Evolutionary conservation across 2,329 filamentous ascomycete genomes (phyloP).

Genomic region (Seiridium cupressi): DNA sequence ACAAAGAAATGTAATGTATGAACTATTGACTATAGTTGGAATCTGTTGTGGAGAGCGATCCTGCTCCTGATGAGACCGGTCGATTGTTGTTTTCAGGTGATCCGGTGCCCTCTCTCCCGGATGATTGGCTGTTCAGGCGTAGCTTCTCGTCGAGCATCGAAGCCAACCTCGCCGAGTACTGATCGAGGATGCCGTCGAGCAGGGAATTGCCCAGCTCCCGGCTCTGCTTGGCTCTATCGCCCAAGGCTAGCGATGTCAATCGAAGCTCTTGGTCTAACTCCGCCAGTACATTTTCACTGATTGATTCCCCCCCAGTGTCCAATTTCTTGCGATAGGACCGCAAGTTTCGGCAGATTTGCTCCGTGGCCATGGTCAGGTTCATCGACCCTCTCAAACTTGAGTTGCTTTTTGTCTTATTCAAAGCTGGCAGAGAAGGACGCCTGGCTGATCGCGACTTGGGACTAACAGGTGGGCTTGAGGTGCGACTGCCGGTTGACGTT

Average conservation of each 20-base stretch:
- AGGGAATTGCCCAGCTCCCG: constrained; percentile 55
- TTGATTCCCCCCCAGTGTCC: constrained; percentile 47
- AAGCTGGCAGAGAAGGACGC: constrained; percentile 53
- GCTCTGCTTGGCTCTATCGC: constrained; percentile 53
- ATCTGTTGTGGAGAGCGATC: constrained; percentile 14
- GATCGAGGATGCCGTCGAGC: constrained; percentile 65
- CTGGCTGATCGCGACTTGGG: constrained; percentile 47
- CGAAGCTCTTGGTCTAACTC: constrained; percentile 65
- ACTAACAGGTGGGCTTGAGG: constrained; percentile 45
- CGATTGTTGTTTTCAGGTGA: constrained; percentile 15
- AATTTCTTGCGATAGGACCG: constrained; percentile 64
- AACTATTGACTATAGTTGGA: constrained; percentile 1
- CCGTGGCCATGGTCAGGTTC: constrained; percentile 60
- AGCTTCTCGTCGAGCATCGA: constrained; percentile 72
- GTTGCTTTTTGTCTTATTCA: constrained; percentile 49
- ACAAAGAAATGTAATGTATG: constrained; percentile 14
- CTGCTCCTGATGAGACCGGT: constrained; percentile 18
- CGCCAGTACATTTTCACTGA: constrained; percentile 56
- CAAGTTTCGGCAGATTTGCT: constrained; percentile 62
- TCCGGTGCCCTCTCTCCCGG: constrained; percentile 15
- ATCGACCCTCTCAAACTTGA: constrained; percentile 50
- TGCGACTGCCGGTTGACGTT: constrained; percentile 40
- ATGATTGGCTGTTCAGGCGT: constrained; percentile 38
- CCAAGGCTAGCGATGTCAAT: constrained; percentile 59
- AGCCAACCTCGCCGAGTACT: constrained; percentile 72